Evolutionary conservation across 306 rosid species (phyloP).

Genomic region (Trifolium fragiferum): DNA sequence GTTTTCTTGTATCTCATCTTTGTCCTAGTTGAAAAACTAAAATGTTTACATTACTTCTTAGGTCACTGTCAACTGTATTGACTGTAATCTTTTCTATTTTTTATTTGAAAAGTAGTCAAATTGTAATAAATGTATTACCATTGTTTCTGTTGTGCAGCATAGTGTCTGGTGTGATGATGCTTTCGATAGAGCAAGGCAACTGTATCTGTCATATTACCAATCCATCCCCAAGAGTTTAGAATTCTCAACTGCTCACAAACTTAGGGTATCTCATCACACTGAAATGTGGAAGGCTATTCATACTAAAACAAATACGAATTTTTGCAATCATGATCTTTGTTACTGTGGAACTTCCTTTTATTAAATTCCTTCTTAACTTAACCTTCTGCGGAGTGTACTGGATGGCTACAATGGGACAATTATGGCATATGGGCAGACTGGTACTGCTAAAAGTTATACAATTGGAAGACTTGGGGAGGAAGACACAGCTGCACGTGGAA

Average conservation of each 20-base stretch:
- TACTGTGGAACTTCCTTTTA: slow-evolving; percentile 42
- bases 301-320: slow-evolving; percentile 11
- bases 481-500: slow-evolving; percentile 98
- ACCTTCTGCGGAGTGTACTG: slow-evolving; percentile 76
- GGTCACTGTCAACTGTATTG: too few species aligned
- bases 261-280: too few species aligned
- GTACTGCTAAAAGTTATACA: slow-evolving; percentile 96
- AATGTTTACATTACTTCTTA: too few species aligned
- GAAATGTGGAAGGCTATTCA: slow-evolving; percentile 19
- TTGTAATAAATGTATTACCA: slow-evolving; percentile 1
- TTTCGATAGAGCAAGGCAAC: slow-evolving; percentile 91
- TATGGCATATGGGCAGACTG: slow-evolving; percentile 99
- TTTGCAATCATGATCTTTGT: slow-evolving; percentile 18
- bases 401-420: slow-evolving; percentile 97
- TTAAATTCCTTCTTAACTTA: slow-evolving; percentile 42
- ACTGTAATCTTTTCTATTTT: slow-evolving; percentile 25
- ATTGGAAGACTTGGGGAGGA: slow-evolving; percentile 98
- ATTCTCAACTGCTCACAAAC: slow-evolving; percentile 99
- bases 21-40: too few species aligned
- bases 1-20: too few species aligned
- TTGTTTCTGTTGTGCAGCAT: slow-evolving; percentile 73
- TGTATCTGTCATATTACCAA: slow-evolving; percentile 90
- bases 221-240: slow-evolving; percentile 99
- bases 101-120: slow-evolving; percentile 6
- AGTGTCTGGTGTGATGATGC: slow-evolving; percentile 99